phyloP scores from a whole-genome alignment of 805 yeast species.

The Metschnikowia cubensis region DNA sequence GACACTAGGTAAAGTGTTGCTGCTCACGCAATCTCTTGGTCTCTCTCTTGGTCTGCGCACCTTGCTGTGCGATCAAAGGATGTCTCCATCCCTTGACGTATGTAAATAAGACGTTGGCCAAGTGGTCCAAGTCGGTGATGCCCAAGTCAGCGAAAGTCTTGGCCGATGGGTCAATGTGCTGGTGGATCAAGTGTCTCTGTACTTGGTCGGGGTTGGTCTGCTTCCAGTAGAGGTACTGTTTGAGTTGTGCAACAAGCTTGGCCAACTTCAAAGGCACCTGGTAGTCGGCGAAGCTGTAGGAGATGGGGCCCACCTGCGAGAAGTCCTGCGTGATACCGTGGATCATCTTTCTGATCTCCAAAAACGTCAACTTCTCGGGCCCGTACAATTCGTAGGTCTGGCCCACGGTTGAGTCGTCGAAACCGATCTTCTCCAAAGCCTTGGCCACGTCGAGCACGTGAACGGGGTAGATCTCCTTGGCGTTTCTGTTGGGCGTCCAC shows the following conservation, averaged over 20 bases:
- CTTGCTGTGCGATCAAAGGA: constrained; percentile 45
- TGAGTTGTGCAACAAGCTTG: constrained; percentile 42
- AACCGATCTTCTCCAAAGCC: constrained; percentile 75
- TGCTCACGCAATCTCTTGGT: constrained; percentile 41
- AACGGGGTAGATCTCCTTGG: constrained; percentile 64
- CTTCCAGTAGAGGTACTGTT: constrained; percentile 43
- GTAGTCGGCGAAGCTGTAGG: constrained; percentile 42
- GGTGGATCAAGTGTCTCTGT: constrained; percentile 69
- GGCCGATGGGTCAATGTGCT: constrained; percentile 56
- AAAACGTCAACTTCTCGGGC: constrained; percentile 56
- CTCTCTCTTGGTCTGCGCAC: constrained; percentile 40
- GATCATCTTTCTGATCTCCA: constrained; percentile 67
- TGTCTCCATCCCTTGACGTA: constrained; percentile 49
- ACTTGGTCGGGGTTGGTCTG: constrained; percentile 67
- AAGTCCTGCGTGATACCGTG: constrained; percentile 55
- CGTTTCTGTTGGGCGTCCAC: constrained; percentile 63
- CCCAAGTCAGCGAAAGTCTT: constrained; percentile 69
- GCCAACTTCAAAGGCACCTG: constrained; percentile 43
- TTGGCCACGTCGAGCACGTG: constrained; percentile 74
- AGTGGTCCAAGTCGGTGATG: constrained; percentile 42
- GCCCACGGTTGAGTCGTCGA: constrained; percentile 76
- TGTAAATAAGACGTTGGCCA: constrained; percentile 45
- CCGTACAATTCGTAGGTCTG: constrained; percentile 73
- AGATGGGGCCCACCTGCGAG: constrained; percentile 42
- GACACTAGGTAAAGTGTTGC: constrained; percentile 38